Percentiles rank a stretch among this genome's conserved stretches.
These are phyloP conservation scores for Bidens hawaiensis DNA, from an alignment of 140 eudicot species.

Conservation along the genomic window DNA sequence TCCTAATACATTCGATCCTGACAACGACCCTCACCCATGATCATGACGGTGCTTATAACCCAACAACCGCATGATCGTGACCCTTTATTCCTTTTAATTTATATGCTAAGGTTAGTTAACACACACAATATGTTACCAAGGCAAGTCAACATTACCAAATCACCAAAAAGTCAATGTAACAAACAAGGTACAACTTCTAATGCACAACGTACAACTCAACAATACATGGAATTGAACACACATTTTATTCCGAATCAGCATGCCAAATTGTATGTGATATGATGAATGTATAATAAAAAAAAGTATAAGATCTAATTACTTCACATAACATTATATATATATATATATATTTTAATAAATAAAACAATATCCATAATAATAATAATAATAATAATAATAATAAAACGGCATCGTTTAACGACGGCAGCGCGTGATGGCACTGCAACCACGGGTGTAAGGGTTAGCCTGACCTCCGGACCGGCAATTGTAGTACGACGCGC, in stretches of 20 bases:
- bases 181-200: constrained; percentile 9
- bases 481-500: constrained; percentile 89
- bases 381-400: background rate
- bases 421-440: constrained; percentile 64
- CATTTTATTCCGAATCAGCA: constrained; percentile 11
- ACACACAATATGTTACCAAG: background rate
- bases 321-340: constrained; percentile 18
- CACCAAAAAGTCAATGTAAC: background rate
- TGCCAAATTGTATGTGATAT: constrained; percentile 3
- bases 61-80: background rate
- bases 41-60: background rate
- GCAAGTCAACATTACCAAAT: background rate
- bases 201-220: constrained; percentile 8
- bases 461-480: constrained; percentile 73
- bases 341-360: constrained; percentile 14
- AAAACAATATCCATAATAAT: constrained; percentile 24
- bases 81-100: background rate
- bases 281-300: constrained; percentile 10
- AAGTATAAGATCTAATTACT: constrained; percentile 5
- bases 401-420: constrained; percentile 25
- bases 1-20: background rate
- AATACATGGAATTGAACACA: background rate
- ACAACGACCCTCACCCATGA: background rate
- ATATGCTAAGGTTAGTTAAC: background rate
- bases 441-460: constrained; percentile 70